A percentile compares a stretch with the other conserved stretches of the same genome.
Conservation (phyloP, 140 eudicot genomes). For the Ambrosia hybrid region DNA sequence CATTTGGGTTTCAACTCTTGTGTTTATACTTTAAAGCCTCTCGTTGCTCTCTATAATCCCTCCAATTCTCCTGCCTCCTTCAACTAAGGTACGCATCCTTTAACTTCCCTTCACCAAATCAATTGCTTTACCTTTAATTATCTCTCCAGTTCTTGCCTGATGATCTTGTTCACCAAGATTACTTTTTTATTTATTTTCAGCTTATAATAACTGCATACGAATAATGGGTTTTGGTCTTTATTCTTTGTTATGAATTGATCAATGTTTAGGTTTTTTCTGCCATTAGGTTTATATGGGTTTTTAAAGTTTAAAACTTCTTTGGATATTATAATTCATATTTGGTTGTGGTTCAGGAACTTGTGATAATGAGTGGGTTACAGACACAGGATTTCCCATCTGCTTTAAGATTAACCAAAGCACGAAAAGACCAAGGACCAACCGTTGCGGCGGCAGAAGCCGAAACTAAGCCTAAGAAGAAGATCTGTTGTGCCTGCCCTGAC, state of each 20-base stretch:
- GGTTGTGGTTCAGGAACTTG: conserved; percentile 24
- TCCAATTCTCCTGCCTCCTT: background rate
- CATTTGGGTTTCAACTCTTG: background rate
- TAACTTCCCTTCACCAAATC: background rate
- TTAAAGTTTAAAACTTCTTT: background rate
- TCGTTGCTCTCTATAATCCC: background rate
- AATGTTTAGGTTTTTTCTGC: background rate
- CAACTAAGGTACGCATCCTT: conserved; percentile 1
- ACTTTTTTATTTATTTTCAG: background rate
- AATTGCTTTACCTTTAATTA: background rate
- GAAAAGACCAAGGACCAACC: conserved; percentile 31
- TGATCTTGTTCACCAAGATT: background rate
- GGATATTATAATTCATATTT: background rate
- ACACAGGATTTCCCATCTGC: conserved; percentile 44
- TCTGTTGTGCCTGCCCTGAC: conserved; percentile 94
- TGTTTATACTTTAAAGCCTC: no score
- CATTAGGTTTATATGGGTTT: background rate
- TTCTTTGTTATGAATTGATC: background rate
- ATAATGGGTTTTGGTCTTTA: background rate
- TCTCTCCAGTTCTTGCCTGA: background rate
- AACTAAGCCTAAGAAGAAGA: conserved; percentile 91
- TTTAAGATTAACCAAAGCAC: conserved; percentile 41
- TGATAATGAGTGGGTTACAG: conserved; percentile 57
- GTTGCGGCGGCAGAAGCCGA: conserved; percentile 35
- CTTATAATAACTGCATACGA: background rate